A percentile compares a stretch with the other conserved stretches of the same genome.
Conservation (phyloP, 2,329 filamentous ascomycete species). For the Diplodia sapinea region DNA sequence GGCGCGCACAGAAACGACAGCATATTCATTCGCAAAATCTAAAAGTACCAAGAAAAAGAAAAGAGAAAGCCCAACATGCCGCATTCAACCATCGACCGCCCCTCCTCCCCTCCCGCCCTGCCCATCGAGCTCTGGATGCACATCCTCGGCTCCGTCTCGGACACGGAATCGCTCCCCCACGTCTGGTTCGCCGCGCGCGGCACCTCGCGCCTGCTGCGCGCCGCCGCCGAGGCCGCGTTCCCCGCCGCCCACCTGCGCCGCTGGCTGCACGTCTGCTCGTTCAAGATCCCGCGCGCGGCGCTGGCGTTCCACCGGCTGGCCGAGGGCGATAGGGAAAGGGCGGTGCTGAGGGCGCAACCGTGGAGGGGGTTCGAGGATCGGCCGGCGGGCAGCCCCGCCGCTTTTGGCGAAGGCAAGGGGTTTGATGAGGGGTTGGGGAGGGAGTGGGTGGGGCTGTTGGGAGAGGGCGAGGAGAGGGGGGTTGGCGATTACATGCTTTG, state of each 20-base stretch:
- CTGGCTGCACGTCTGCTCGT: slow-evolving; percentile 16
- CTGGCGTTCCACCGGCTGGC: slow-evolving; percentile 11
- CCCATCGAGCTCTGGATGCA: slow-evolving; percentile 23
- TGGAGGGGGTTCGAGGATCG: slow-evolving; percentile 8
- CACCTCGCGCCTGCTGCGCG: slow-evolving; percentile 5
- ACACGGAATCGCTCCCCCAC: background rate
- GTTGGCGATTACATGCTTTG: slow-evolving; percentile 2
- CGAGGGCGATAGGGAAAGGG: background rate
- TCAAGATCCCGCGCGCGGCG: background rate
- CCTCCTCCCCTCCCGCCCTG: background rate
- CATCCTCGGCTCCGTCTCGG: background rate
- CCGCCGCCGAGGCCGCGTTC: slow-evolving; percentile 1
- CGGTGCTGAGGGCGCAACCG: slow-evolving; percentile 2
- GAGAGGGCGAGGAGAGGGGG: background rate
- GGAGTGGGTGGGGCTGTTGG: background rate
- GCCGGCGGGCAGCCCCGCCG: background rate
- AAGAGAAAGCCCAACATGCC: background rate
- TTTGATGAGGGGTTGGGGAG: background rate
- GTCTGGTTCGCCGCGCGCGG: slow-evolving; percentile 14
- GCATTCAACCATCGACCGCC: background rate
- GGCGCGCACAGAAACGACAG: background rate
- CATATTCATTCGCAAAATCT: no score
- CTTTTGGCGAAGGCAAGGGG: background rate
- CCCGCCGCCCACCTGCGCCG: slow-evolving; percentile 8
- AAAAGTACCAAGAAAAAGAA: background rate